Evolutionary conservation across 2,329 filamentous ascomycete genomes (phyloP), one percentile per base, ranked within the genome.

Genomic region (Verticillium tricorpus): DNA sequence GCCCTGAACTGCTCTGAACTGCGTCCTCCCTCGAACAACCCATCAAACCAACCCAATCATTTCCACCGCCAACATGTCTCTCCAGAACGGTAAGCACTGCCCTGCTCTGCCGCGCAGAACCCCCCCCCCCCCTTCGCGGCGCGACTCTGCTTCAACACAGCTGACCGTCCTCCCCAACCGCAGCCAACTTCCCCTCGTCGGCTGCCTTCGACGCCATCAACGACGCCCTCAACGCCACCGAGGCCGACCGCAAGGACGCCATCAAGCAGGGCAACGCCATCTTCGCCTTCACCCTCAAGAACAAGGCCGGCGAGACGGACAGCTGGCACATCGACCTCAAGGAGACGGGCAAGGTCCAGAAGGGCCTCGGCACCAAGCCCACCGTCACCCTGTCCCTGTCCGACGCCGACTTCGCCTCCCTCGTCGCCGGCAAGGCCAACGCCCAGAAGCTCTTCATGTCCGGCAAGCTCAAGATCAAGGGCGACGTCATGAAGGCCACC

Each of bases 391-490:
- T 98, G 56, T 77, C 84, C 5, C 85, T 98, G 68, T 91, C 88
- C 63, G 95, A 99, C 66, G 85, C 86, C 62, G 92, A 98, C 78
- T 99, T 99, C 73, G 86, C 81, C 67, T 89, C 90, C 74, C 85
- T 99, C 67, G 88, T 96, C 60, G 72, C 82, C 40, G 95, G 95
- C 74, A 92, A 96, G 82, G 92, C 91, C 70, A 97, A 97, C 74
- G 93, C 95, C 62, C 95, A 99, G 84, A 88, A 89, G 69, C 81
- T 99, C 67, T 97, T 98, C 81, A 98, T 99, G 94, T 86, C 86
- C n/a, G 95, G 95, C 71, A 97, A 97, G 85, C 84, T 99, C 73
- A 99, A 98, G 90, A 87, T 98, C 75, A 96, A 93, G 87, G 95
- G 95, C 66, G 93, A 98, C 76, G 88, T 98, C 64, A 98, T 98